Evolutionary conservation across 140 eudicot genomes (phyloP).

Genomic region (Anethum foeniculum): DNA sequence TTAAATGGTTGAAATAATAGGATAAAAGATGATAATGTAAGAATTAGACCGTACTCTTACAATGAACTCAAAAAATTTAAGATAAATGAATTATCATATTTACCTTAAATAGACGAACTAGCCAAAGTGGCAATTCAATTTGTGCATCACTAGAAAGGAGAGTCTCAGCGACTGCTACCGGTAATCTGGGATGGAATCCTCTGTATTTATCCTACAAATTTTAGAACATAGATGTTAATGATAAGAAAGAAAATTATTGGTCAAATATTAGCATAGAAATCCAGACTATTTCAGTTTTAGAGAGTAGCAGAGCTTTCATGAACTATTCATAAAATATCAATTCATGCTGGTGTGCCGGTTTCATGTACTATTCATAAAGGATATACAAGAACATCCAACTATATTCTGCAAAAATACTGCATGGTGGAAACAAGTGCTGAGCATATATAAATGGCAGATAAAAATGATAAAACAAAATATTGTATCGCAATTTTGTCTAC

Average conservation of each 20-base stretch:
- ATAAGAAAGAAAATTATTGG: not conserved
- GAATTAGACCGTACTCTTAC: not conserved
- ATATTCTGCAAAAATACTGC: not conserved
- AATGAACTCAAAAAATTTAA: not conserved
- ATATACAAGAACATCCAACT: not conserved
- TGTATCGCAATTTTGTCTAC: not conserved
- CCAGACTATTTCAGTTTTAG: not conserved
- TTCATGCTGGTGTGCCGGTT: not conserved
- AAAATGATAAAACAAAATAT: not conserved
- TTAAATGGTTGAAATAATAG: not conserved
- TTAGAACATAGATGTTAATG: not conserved
- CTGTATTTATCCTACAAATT: slow-evolving; percentile 75
- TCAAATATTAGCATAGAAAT: not conserved
- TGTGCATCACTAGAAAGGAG: slow-evolving; percentile 79
- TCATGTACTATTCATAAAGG: not conserved
- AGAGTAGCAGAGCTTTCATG: not conserved
- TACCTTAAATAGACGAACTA: slow-evolving; percentile 92
- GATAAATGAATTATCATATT: not conserved
- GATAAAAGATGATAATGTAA: not conserved
- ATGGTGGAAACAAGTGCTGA: not conserved
- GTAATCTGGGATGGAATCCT: slow-evolving; percentile 76
- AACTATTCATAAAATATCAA: not conserved
- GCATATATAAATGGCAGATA: not conserved
- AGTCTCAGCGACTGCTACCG: slow-evolving; percentile 81
- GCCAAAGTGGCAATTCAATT: slow-evolving; percentile 94